Base-by-base conservation (phyloP, 805 yeast genomes). In the Ogataea nonfermentans region DNA sequence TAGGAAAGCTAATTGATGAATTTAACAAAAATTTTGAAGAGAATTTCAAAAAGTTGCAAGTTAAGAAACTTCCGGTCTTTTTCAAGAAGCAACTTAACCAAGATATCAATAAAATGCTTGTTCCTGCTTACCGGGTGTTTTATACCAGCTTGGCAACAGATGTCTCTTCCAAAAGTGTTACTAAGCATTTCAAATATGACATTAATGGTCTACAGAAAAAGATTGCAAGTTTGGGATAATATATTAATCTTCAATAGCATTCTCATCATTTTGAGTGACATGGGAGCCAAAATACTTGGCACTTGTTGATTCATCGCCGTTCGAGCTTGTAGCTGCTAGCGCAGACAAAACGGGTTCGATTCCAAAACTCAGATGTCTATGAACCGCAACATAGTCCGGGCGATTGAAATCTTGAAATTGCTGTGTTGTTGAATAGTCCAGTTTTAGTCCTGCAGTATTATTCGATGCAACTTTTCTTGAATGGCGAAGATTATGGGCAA, bases 21-120 rank as follows among this genome's bases (percentile, higher is more conserved):
- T 93, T 91, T 66, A 91, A 90, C 58, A 77, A 76, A 20, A 82
- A 81, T 30, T 85, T 93, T 57, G 98, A 93, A 38, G 85, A 78
- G 24, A 76, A 90, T 24, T 74, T 83, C 16, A 72, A 71, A 22
- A 78, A 74, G 41, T 85, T 84, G 56, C 81, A 78, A 52, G 70
- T 71, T 34, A 73, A 72, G 28, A 53, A 52, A 13, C 35, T 57
- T 2, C 57, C 62, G 1, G 43, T 45, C 1, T 57, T 49, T 20
- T 69, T 91, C 59, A 79, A 79, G 45, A 71, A 74, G 42, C 75
- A 72, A 40, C 65, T 93, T 50, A 71, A 78, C 11, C 76, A 77
- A 39, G 97, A 91, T 53, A 82, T 84, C 54, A 80, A 80, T 24
- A 78, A 88, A 49, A 81, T 93, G 36, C 33, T 61, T 9, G 71